Evolutionary conservation across 495 filamentous ascomycete species (phyloP).

Genomic region (Xylaria telfairii): DNA sequence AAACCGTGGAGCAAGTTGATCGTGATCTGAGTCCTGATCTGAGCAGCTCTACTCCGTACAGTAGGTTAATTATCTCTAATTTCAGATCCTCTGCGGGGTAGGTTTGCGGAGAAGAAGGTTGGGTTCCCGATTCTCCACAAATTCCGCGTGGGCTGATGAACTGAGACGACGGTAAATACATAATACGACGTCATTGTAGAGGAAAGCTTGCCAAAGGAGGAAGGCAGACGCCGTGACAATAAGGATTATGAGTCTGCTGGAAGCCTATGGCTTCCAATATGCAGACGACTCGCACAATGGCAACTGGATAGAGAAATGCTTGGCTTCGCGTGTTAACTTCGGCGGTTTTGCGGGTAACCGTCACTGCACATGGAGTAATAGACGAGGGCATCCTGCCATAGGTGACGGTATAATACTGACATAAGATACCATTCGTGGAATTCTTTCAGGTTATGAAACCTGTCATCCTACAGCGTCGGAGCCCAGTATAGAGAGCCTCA

Average conservation of each 20-base stretch:
- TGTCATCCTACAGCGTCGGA: too few species aligned
- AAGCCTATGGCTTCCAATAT: too few species aligned
- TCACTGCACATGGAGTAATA: too few species aligned
- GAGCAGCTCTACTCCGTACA: too few species aligned
- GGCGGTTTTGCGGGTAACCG: too few species aligned
- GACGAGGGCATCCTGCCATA: too few species aligned
- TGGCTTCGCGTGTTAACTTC: not conserved
- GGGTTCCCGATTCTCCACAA: not conserved
- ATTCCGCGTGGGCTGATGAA: not conserved
- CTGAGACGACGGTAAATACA: not conserved
- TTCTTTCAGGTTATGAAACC: too few species aligned
- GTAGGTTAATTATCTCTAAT: too few species aligned
- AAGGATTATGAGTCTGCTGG: not conserved
- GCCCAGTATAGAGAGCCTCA: not conserved
- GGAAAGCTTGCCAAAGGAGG: not conserved
- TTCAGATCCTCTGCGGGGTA: constrained; percentile 1
- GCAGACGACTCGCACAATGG: not conserved
- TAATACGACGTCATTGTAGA: not conserved
- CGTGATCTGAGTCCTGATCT: not conserved
- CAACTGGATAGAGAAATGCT: not conserved
- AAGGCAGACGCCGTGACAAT: not conserved
- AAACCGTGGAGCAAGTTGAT: not conserved
- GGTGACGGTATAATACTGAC: too few species aligned
- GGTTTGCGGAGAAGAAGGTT: not conserved
- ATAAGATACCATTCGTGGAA: too few species aligned